Base-by-base conservation (phyloP, 2,329 filamentous ascomycete genomes). In the Penicillium sp. region DNA sequence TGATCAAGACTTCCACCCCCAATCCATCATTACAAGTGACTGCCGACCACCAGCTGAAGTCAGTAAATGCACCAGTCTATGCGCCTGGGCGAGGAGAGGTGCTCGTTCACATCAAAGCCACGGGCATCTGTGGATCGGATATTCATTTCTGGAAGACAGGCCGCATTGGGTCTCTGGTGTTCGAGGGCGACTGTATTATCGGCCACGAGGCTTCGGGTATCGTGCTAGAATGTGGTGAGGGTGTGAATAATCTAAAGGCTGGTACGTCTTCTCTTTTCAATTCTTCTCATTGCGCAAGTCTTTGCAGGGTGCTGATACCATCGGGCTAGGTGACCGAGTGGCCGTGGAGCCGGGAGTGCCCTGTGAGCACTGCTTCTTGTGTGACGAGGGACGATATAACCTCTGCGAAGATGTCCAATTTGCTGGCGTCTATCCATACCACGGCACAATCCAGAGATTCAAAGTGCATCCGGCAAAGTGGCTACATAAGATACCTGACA, bases 91-190 rank as follows among this genome's bases (percentile, higher is more conserved):
- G 70, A 6, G 81, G 79, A 15, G 80, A 86, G 57, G 83, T 82
- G 1, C 69, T 85, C 1, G 61, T 87, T 9, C 83, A 86, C 54
- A 77, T 87, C 59, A 85, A 84, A 64, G 78, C 79, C 1, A 85
- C 83, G 3, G 84, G 84, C 41, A 82, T 87, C 34, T 87, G 85
- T 69, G 84, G 85, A 77, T 87, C 84, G 0, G 85, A 88, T 61
- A 80, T 88, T 57, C 85, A 88, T 65, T 85, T 87, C 60, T 88
- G 85, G 85, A 84, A 84, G 61, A 74, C 76, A 0, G 85, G 85
- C 23, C 72, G 79, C 12, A 88, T 88, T 61, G 85, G 86, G 2
- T 76, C 79, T 2, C 75, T 88, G 2, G 77, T 83, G 1, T 80
- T 88, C 12, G 78, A 84, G 52, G 80, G 81, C 18, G 82, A 86